Conservation (phyloP, 768 basidiomycete genomes). For the Tylopilus sp. region DNA sequence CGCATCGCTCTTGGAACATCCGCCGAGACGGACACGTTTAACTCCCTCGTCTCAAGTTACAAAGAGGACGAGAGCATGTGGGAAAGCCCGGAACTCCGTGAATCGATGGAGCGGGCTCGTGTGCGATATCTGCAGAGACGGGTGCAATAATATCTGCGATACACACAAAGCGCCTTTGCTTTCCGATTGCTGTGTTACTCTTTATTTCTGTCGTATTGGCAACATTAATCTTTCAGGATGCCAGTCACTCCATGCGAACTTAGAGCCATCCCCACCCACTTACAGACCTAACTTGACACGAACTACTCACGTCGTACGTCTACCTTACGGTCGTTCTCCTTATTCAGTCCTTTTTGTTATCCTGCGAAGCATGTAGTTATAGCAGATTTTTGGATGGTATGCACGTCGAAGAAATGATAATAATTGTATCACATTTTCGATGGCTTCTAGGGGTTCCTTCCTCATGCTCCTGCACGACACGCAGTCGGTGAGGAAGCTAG, state of each 20-base stretch:
- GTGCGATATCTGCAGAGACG: slow-evolving; percentile 28
- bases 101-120: slow-evolving; percentile 69
- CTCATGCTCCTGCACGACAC: too few relatives aligned
- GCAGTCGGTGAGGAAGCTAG: too few relatives aligned
- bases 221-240: neutral
- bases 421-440: neutral
- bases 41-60: slow-evolving; percentile 22
- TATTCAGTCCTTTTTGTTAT: neutral
- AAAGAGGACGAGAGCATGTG: slow-evolving; percentile 49
- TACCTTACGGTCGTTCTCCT: neutral
- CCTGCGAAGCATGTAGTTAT: slow-evolving; percentile 1
- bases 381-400: neutral
- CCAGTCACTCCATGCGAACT: slow-evolving; percentile 1
- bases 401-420: slow-evolving; percentile 6
- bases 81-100: slow-evolving; percentile 64
- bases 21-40: slow-evolving; percentile 32
- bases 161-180: neutral
- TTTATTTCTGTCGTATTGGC: neutral
- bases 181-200: neutral
- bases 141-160: slow-evolving; percentile 7
- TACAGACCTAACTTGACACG: neutral
- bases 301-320: neutral
- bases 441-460: neutral
- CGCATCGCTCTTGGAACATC: slow-evolving; percentile 30
- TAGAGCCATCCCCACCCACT: neutral